Conservation (phyloP, 345 rosid genomes). For the Eucalyptus brandiana region DNA sequence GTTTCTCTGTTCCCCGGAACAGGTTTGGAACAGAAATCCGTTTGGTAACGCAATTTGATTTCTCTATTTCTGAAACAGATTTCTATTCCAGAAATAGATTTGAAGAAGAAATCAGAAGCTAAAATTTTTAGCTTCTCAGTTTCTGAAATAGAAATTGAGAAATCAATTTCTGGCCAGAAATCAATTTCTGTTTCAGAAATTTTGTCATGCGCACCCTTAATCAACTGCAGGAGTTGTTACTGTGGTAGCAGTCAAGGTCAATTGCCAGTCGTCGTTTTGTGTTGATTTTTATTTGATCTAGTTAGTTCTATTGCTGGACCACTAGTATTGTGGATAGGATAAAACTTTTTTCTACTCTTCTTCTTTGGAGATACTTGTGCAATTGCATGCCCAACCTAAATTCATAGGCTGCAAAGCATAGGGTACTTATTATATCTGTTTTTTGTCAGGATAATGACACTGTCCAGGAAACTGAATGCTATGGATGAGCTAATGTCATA, state of each 20-base stretch:
- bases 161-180: too few relatives aligned
- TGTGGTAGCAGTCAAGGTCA: not conserved
- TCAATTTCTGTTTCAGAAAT: too few relatives aligned
- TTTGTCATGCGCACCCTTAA: too few relatives aligned
- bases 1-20: too few relatives aligned
- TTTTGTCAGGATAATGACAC: constrained; percentile 53
- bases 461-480: constrained; percentile 70
- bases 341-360: not conserved
- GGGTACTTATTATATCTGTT: not conserved
- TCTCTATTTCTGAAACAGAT: too few relatives aligned
- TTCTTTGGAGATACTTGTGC: not conserved
- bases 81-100: too few relatives aligned
- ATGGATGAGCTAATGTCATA: constrained; percentile 76
- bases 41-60: too few relatives aligned
- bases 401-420: not conserved
- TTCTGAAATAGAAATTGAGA: too few relatives aligned
- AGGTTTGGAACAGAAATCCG: too few relatives aligned
- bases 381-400: not conserved
- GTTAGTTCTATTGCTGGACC: not conserved
- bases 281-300: not conserved
- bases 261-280: not conserved
- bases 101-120: too few relatives aligned
- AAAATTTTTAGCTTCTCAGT: too few relatives aligned
- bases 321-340: not conserved
- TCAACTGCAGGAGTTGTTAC: not conserved